These are phyloP conservation scores for Tricholoma flavovirens DNA, from an alignment of 768 basidiomycete genomes.

Conservation along the genomic window DNA sequence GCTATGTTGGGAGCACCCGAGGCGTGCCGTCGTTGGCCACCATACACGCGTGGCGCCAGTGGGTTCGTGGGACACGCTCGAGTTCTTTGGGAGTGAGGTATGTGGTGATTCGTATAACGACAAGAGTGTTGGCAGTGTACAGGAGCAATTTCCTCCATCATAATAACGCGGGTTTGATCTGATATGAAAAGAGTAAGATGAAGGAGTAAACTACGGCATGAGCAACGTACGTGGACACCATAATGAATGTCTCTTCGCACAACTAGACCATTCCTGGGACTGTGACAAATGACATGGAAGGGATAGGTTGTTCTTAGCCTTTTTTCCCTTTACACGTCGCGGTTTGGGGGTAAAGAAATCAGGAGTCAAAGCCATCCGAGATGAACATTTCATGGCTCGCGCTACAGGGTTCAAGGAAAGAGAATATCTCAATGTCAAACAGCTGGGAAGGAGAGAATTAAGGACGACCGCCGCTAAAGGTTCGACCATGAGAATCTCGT, in stretches of 20 bases:
- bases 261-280: slow-evolving; percentile 44
- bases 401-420: slow-evolving; percentile 13
- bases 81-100: not conserved
- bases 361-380: slow-evolving; percentile 27
- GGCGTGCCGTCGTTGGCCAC: slow-evolving; percentile 21
- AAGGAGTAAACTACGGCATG: not conserved
- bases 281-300: slow-evolving; percentile 27
- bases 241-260: slow-evolving; percentile 36
- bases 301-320: slow-evolving; percentile 24
- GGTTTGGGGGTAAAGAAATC: slow-evolving; percentile 56
- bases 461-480: slow-evolving; percentile 51
- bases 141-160: slow-evolving; percentile 29
- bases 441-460: slow-evolving; percentile 39
- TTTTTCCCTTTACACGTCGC: slow-evolving; percentile 49
- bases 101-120: slow-evolving; percentile 5
- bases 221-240: slow-evolving; percentile 36
- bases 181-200: slow-evolving; percentile 1
- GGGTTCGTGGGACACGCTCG: not conserved
- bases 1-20: slow-evolving; percentile 14
- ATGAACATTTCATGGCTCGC: slow-evolving; percentile 17
- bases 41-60: not conserved
- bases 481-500: slow-evolving; percentile 50
- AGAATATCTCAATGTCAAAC: slow-evolving; percentile 23
- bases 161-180: slow-evolving; percentile 31
- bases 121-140: slow-evolving; percentile 6